These are phyloP conservation scores for Conoideocrella luteorostrata DNA, from an alignment of 2,329 filamentous ascomycete species.

Conservation along the genomic window DNA sequence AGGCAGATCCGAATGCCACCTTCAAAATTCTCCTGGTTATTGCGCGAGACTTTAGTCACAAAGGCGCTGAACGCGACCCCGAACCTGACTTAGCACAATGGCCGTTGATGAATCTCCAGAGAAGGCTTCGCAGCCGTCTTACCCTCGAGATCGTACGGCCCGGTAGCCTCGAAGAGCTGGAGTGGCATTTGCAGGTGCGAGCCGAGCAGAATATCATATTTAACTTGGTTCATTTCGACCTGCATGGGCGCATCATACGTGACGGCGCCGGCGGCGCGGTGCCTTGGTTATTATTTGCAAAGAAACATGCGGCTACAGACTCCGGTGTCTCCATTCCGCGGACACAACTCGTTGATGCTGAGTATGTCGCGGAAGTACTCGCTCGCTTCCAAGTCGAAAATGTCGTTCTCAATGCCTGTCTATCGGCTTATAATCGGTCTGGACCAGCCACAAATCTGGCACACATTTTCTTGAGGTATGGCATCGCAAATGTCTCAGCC, in stretches of 20 bases:
- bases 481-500: conserved; percentile 21
- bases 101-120: conserved; percentile 22
- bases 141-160: conserved; percentile 19
- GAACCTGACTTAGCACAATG: conserved; percentile 23
- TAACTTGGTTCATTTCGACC: conserved; percentile 22
- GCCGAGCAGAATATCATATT: conserved; percentile 17
- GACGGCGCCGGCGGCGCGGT: conserved; percentile 16
- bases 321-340: conserved; percentile 16
- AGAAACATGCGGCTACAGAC: conserved; percentile 10
- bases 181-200: conserved; percentile 15
- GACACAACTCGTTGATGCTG: conserved; percentile 17
- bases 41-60: conserved; percentile 20
- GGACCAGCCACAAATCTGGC: conserved; percentile 18
- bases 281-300: conserved; percentile 22
- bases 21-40: conserved; percentile 22
- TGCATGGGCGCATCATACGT: conserved; percentile 19
- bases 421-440: conserved; percentile 22
- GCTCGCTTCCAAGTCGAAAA: conserved; percentile 19
- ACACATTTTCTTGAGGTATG: conserved; percentile 21
- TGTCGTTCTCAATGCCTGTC: conserved; percentile 22
- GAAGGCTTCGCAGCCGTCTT: conserved; percentile 19
- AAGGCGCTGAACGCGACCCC: conserved; percentile 19
- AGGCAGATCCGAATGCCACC: conserved; percentile 13
- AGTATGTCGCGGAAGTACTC: conserved; percentile 17
- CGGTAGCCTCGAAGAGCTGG: conserved; percentile 19